These are phyloP conservation scores for Malus hybrid DNA, from an alignment of 331 rosid species.

Conservation along the genomic window DNA sequence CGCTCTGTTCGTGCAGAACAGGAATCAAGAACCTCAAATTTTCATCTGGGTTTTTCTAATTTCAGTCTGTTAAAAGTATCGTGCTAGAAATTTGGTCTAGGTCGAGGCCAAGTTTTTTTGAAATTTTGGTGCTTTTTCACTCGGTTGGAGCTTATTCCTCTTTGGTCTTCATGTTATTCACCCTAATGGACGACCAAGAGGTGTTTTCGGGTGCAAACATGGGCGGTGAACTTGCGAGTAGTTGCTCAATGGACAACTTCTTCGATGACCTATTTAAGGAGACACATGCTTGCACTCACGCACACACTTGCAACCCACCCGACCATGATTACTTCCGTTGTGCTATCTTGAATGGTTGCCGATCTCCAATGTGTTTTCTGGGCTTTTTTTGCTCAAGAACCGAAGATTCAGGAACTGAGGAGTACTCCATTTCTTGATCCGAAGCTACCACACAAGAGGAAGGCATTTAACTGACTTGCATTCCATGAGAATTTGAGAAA, in stretches of 20 bases:
- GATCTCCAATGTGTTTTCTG: too few species aligned
- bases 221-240: conserved; percentile 54
- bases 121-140: neutral
- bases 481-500: conserved; percentile 42
- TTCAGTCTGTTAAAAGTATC: neutral
- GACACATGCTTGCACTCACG: conserved; percentile 77
- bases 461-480: conserved; percentile 39
- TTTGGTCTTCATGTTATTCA: neutral
- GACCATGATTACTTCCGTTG: conserved; percentile 69
- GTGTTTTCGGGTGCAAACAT: conserved; percentile 67
- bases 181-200: conserved; percentile 74
- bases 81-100: conserved; percentile 2
- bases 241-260: conserved; percentile 80
- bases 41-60: conserved; percentile 2
- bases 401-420: conserved; percentile 20
- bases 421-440: conserved; percentile 54
- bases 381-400: too few species aligned
- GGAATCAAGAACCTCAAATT: neutral
- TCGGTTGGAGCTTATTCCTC: neutral
- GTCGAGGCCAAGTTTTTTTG: neutral
- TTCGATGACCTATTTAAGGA: conserved; percentile 74
- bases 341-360: too few species aligned
- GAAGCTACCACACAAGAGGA: conserved; percentile 32
- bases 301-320: conserved; percentile 96
- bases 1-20: neutral